Evolutionary conservation across 441 rosid genomes (phyloP).

Genomic region (Corymbia citriodora): DNA sequence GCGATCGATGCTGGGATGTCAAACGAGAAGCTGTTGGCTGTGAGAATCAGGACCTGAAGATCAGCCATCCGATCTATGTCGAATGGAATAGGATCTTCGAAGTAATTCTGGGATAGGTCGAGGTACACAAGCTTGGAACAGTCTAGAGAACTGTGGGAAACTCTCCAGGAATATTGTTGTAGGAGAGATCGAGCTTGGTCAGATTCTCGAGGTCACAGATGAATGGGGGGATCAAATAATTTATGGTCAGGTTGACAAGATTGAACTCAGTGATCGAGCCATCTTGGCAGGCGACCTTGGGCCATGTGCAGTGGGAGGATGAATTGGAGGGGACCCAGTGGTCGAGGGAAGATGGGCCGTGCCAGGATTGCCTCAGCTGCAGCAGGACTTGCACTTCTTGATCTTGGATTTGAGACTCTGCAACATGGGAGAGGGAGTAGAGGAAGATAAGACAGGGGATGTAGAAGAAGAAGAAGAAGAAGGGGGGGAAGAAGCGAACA

Average conservation of each 20-base stretch:
- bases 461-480: background rate
- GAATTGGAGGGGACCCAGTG: constrained; percentile 31
- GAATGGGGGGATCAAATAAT: constrained; percentile 34
- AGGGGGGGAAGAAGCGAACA: background rate
- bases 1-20: constrained; percentile 34
- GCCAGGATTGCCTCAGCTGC: constrained; percentile 35
- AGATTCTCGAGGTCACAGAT: constrained; percentile 49
- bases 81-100: constrained; percentile 33
- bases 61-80: constrained; percentile 24
- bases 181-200: constrained; percentile 10
- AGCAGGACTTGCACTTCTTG: constrained; percentile 30
- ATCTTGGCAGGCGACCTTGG: constrained; percentile 33
- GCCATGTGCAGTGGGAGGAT: constrained; percentile 45
- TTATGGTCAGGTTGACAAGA: constrained; percentile 4
- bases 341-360: constrained; percentile 21
- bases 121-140: constrained; percentile 38
- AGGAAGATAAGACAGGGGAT: constrained; percentile 1
- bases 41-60: constrained; percentile 25
- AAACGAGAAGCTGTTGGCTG: constrained; percentile 37
- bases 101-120: constrained; percentile 38
- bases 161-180: constrained; percentile 26
- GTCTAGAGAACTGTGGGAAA: constrained; percentile 27
- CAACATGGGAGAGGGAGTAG: background rate
- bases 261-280: constrained; percentile 19
- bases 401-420: constrained; percentile 16